Percentiles rank a stretch among this genome's conserved stretches.
These are phyloP conservation scores for Miscanthus lutarioriparius DNA, from an alignment of 176 grass and related monocot species.

Conservation along the genomic window DNA sequence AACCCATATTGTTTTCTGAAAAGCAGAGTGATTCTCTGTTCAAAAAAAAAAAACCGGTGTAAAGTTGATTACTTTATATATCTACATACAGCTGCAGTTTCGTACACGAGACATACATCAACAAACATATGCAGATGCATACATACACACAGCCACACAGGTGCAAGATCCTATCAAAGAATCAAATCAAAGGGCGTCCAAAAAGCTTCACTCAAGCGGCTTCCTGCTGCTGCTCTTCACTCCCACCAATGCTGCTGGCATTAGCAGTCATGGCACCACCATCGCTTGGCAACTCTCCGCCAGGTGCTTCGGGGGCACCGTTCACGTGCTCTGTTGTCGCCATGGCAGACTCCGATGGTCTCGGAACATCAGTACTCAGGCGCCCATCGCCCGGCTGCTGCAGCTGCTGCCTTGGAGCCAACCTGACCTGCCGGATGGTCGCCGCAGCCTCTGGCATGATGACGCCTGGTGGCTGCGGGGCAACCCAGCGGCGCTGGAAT, in stretches of 20 bases:
- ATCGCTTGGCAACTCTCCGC: not conserved
- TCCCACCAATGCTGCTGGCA: not conserved
- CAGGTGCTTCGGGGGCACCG: not conserved
- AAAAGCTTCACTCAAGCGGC: slow-evolving; percentile 10
- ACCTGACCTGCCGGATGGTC: slow-evolving; percentile 68
- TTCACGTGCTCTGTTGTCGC: not conserved
- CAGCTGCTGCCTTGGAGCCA: slow-evolving; percentile 31
- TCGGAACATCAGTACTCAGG: slow-evolving; percentile 7
- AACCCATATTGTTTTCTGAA: too few species aligned
- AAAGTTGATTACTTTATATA: not conserved
- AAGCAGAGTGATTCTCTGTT: too few species aligned
- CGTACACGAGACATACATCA: not conserved
- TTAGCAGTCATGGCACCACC: not conserved
- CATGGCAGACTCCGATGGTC: slow-evolving; percentile 7
- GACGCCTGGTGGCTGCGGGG: slow-evolving; percentile 57
- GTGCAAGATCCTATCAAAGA: not conserved
- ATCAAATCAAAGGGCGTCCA: not conserved
- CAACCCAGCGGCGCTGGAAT: slow-evolving; percentile 65
- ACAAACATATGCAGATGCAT: not conserved
- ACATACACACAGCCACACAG: not conserved
- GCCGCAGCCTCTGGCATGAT: slow-evolving; percentile 62
- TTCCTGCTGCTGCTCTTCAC: slow-evolving; percentile 6
- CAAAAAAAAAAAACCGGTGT: not conserved
- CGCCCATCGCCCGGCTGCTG: slow-evolving; percentile 26
- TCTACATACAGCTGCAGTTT: not conserved